phyloP scores from a whole-genome alignment of 176 grass and related monocot species.

The Oryza glaberrima region DNA sequence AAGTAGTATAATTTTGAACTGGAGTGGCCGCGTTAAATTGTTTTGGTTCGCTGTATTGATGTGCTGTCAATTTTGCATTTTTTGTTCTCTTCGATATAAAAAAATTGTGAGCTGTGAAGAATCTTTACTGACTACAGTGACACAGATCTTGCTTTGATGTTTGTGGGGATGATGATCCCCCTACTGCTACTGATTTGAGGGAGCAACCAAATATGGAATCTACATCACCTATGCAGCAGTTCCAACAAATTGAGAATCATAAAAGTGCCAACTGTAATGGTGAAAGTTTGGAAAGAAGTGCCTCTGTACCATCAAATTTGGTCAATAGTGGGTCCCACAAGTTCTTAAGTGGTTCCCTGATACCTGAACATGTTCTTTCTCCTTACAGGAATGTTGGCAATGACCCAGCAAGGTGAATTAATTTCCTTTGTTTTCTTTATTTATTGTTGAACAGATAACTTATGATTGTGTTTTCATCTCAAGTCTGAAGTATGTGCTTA shows the following conservation, averaged over 20 bases:
- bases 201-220: conserved; percentile 41
- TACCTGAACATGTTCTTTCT: conserved; percentile 83
- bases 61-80: conserved; percentile 17
- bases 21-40: background rate
- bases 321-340: conserved; percentile 51
- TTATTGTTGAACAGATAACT: conserved; percentile 3
- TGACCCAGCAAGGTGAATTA: conserved; percentile 59
- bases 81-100: conserved; percentile 28
- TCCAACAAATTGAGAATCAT: conserved; percentile 41
- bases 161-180: conserved; percentile 56
- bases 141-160: conserved; percentile 94
- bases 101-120: conserved; percentile 36
- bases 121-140: conserved; percentile 39
- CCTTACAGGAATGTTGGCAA: conserved; percentile 55
- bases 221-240: conserved; percentile 51
- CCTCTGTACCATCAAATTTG: conserved; percentile 61
- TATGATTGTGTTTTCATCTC: conserved; percentile 8
- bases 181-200: conserved; percentile 46
- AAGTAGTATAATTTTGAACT: conserved; percentile 13
- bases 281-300: conserved; percentile 73
- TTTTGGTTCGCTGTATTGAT: conserved; percentile 25
- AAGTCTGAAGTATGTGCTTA: conserved; percentile 21
- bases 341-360: conserved; percentile 76
- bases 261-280: conserved; percentile 52
- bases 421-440: conserved; percentile 12